Base-by-base conservation (phyloP, 1,139 yeast genomes). In the Diutina sp. region DNA sequence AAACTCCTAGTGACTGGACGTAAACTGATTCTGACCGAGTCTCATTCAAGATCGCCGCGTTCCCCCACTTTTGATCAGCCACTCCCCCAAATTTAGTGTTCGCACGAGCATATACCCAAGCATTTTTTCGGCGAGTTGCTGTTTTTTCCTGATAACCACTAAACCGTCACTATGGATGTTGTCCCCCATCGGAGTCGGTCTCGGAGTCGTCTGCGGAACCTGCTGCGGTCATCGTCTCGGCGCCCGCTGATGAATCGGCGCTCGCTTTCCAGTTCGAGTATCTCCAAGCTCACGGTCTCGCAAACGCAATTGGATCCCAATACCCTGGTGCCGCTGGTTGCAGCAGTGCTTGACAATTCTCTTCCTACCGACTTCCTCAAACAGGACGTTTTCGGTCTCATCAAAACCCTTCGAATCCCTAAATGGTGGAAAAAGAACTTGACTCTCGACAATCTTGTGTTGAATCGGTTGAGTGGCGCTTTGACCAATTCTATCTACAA, bases 401-500 rank as follows among this genome's bases (percentile, higher is more conserved):
- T 86, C 54, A 86, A 85, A 63, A 74, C 80, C 3, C 72, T 93
- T 59, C 77, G 76, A 58, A 81, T 93, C 56, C 80, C 90, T 54
- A 85, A 87, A 68, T 93, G 99, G 99, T 82, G 82, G 62, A 73
- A 73, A 59, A 69, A 74, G 55, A 71, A 67, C 51, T 63, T 78
- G 65, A 57, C 66, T 29, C 74, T 74, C 29, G 69, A 85, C 28
- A 77, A 77, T 58, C 65, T 91, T 57, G 71, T 69, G 21, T 71
- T 76, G 21, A 65, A 63, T 54, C 78, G 97, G 62, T 88, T 93
- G 56, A 82, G 89, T 35, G 98, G 99, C 12, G 99, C 99, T 0
- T 77, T 93, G 67, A 93, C 99, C 32, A 93, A 93, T 67, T 87
- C 95, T 35, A 88, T 93, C 57, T 90, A 87, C 69, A 83, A 84